Evolutionary conservation across 2,329 filamentous ascomycete species (phyloP), one percentile per base, ranked within the genome.

Genomic region (Gremmenia infestans): DNA sequence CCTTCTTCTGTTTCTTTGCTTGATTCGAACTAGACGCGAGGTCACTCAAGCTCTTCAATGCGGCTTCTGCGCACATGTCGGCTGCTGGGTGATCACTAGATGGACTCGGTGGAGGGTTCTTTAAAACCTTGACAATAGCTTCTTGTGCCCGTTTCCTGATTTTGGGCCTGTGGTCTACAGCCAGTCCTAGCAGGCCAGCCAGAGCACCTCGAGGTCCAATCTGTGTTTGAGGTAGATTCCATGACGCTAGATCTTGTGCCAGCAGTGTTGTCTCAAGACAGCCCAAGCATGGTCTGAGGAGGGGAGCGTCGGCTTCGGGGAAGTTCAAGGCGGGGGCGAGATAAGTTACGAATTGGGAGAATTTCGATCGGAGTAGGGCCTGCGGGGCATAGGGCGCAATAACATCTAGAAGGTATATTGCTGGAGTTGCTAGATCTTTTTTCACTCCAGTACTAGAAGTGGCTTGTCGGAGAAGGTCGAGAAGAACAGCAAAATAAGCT

Each of bases 381-480:
- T 89, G 82, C 53, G 94, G 91, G 59, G 92, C 86, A 74, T 86
- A 89, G 57, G 89, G 88, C 15, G 91, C 94, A 65, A 97, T 83
- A 63, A 96, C 79, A 73, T 99, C 93, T 76, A 99, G 90, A 15
- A 99, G 86, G 73, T 99, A 99, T 65, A 99, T 88, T 62, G 95
- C 88, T 2, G 93, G 89, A 22, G 88, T 85, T 35, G 89, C 88
- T 58, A 95, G 78, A 62, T 95, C 91, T 71, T 89, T 89, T 70
- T 93, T 93, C 54, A 88, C 78, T 51, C 84, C 87, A 61, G 76
- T 72, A 48, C 72, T 78, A 40, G 80, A 83, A 53, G 88, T 81
- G 28, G 90, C 87, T 73, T 95, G 89, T 66, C 85, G 83, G 3
- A 99, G 82, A 3, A 99, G 81, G 39, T 92, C 90, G 47, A 99